A percentile compares a stretch with the other conserved stretches of the same genome.
Conservation (phyloP, 768 basidiomycete species). For the Leucocoprinus leucothites region DNA sequence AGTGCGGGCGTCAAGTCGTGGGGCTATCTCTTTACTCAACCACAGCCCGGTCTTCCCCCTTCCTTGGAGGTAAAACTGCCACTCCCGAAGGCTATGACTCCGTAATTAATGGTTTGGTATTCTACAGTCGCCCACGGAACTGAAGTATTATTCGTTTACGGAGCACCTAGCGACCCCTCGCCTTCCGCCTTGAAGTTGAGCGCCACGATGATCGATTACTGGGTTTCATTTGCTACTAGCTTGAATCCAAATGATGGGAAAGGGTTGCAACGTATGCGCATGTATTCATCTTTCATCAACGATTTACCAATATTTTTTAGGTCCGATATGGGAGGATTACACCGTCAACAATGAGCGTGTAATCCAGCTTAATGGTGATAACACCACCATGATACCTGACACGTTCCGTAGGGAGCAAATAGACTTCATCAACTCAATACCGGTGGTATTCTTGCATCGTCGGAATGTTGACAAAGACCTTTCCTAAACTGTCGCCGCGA, state of each 20-base stretch:
- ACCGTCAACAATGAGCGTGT: conserved; percentile 18
- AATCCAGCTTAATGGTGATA: conserved; percentile 31
- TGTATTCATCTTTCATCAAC: neutral
- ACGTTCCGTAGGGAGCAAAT: conserved; percentile 33
- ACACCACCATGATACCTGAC: conserved; percentile 33
- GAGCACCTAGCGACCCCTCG: conserved; percentile 22
- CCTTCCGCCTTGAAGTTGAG: conserved; percentile 23
- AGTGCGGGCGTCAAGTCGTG: conserved; percentile 33
- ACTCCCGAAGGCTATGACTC: neutral
- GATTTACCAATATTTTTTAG: conserved; percentile 10
- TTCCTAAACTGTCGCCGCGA: neutral
- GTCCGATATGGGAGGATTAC: conserved; percentile 29
- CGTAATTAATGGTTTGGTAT: neutral
- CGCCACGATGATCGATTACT: conserved; percentile 36
- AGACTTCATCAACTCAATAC: conserved; percentile 31
- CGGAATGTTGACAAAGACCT: conserved; percentile 15
- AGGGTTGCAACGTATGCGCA: conserved; percentile 26
- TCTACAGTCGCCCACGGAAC: conserved; percentile 14
- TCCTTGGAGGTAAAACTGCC: conserved; percentile 24
- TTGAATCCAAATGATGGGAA: conserved; percentile 37
- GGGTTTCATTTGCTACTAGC: conserved; percentile 37
- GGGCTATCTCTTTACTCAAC: conserved; percentile 43
- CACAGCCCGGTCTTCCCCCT: conserved; percentile 24
- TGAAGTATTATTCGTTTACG: conserved; percentile 34
- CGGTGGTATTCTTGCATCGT: conserved; percentile 21